phyloP scores from a whole-genome alignment of 1,139 yeast genomes.

The Candida gigantensis region DNA sequence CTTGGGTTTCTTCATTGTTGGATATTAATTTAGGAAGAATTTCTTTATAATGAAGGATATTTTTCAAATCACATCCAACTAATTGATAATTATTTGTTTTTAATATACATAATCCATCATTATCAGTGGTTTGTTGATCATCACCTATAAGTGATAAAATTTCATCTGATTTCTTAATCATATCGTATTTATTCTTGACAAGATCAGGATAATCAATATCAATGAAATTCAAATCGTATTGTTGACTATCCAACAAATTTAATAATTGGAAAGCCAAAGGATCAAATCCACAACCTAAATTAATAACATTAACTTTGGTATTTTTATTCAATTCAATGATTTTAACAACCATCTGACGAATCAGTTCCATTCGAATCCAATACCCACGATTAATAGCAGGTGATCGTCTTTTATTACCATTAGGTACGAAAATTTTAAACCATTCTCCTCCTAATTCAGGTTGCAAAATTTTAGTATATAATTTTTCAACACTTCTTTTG shows the following conservation, averaged over 20 bases:
- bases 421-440: conserved; percentile 68
- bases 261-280: conserved; percentile 73
- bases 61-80: conserved; percentile 72
- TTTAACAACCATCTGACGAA: conserved; percentile 51
- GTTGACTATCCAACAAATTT: conserved; percentile 9
- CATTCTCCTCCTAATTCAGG: conserved; percentile 49
- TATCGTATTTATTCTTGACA: conserved; percentile 50
- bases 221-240: conserved; percentile 43
- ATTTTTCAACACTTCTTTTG: conserved; percentile 73
- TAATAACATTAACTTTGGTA: conserved; percentile 46
- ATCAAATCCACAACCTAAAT: conserved; percentile 82
- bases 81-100: conserved; percentile 54
- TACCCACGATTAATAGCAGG: conserved; percentile 85
- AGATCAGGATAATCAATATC: conserved; percentile 81
- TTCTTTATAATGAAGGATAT: conserved; percentile 40
- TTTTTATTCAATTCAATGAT: conserved; percentile 32
- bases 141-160: conserved; percentile 49
- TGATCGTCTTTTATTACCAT: conserved; percentile 67
- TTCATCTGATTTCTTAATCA: conserved; percentile 52
- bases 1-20: conserved; percentile 22
- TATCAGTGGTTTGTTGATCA: conserved; percentile 9
- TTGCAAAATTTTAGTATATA: conserved; percentile 50
- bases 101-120: conserved; percentile 26
- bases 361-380: conserved; percentile 79
- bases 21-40: conserved; percentile 25